Conservation (phyloP, 176 grass and related monocot genomes). For the Cenchrus purpureus region DNA sequence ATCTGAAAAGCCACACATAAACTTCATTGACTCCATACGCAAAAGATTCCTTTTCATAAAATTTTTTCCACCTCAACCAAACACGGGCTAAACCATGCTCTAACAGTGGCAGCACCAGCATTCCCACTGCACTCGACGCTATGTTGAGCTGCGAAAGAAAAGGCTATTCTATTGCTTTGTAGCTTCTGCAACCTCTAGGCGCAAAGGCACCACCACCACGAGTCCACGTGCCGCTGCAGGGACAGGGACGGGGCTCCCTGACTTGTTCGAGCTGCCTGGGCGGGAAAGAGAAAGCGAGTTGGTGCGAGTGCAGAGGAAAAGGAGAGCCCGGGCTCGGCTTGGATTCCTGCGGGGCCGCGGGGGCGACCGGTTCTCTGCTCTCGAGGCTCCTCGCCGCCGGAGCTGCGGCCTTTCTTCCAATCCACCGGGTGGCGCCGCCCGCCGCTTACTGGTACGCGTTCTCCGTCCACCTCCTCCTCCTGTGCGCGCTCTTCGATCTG, state of each 20-base stretch:
- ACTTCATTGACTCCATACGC: too few relatives aligned
- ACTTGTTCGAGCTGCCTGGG: constrained; percentile 54
- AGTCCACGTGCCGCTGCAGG: neutral
- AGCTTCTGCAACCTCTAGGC: neutral
- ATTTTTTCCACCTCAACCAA: too few relatives aligned
- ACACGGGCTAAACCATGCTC: too few relatives aligned
- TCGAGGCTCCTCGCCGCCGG: neutral
- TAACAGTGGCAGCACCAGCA: neutral
- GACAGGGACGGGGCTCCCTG: neutral
- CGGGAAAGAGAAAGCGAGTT: constrained; percentile 48
- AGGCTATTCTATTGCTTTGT: neutral
- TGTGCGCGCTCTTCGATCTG: constrained; percentile 3
- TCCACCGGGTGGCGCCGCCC: neutral
- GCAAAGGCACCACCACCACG: neutral
- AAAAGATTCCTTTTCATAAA: too few relatives aligned
- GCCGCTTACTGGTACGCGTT: constrained; percentile 33
- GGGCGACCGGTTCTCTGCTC: constrained; percentile 21
- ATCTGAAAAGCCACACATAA: too few relatives aligned
- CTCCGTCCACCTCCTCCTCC: neutral
- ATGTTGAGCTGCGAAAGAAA: neutral
- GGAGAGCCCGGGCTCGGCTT: neutral
- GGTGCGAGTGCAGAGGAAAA: constrained; percentile 20
- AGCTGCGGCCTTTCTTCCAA: constrained; percentile 13
- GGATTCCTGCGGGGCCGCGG: constrained; percentile 23
- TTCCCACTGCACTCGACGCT: constrained; percentile 10